Evolutionary conservation across 495 filamentous ascomycete species (phyloP).

Genomic region (Podospora pseudopauciseta): DNA sequence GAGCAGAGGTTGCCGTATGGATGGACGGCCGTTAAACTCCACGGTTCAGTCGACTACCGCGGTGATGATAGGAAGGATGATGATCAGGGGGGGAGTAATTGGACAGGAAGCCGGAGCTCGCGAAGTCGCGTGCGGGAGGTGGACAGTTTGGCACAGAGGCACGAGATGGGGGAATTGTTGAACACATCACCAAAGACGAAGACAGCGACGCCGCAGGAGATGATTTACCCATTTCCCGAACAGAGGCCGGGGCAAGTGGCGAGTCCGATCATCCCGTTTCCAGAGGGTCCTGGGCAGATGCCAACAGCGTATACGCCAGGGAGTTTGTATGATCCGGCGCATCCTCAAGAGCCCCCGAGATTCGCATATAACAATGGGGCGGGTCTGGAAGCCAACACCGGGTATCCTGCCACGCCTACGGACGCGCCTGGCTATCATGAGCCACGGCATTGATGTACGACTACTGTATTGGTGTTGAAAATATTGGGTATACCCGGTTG

Average conservation of each 20-base stretch:
- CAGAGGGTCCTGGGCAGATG: neutral
- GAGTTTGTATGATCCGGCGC: neutral
- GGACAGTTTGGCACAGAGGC: neutral
- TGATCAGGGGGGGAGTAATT: neutral
- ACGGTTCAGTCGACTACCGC: neutral
- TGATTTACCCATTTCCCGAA: neutral
- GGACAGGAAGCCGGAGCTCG: neutral
- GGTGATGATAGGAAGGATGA: neutral
- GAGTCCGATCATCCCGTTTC: neutral
- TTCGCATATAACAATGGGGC: neutral
- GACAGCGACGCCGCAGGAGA: slow-evolving; percentile 1
- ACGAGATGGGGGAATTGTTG: neutral
- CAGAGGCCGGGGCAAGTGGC: neutral
- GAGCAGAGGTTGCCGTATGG: slow-evolving; percentile 13
- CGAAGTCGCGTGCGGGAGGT: neutral
- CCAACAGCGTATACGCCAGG: neutral
- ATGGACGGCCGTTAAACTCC: neutral
- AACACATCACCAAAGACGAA: neutral
- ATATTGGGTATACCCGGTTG: neutral
- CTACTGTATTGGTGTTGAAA: neutral
- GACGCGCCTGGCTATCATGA: neutral
- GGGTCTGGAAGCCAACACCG: neutral
- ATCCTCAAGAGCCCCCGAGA: neutral
- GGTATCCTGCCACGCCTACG: neutral
- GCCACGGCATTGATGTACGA: neutral